These are phyloP conservation scores for Pleoardoris graminearum DNA, from an alignment of 2,329 filamentous ascomycete species.

Conservation along the genomic window DNA sequence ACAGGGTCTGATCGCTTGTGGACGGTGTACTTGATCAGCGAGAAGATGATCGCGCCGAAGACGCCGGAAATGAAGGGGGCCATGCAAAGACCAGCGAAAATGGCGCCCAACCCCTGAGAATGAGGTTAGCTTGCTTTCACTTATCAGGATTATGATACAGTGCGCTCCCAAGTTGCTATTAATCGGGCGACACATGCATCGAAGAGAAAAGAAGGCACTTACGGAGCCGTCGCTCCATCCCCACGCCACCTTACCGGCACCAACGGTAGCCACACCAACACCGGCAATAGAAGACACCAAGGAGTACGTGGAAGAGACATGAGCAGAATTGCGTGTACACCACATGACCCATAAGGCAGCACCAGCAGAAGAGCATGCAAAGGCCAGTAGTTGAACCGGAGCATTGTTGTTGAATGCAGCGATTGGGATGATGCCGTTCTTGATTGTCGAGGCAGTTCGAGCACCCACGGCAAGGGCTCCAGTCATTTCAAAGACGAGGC, in stretches of 20 bases:
- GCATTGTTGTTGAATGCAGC: conserved; percentile 51
- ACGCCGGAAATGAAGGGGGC: conserved; percentile 67
- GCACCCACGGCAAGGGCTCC: conserved; percentile 50
- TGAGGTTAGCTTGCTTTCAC: background rate
- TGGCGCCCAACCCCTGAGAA: conserved; percentile 63
- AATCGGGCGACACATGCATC: no score
- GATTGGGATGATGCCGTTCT: conserved; percentile 65
- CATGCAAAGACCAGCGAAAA: conserved; percentile 68
- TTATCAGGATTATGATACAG: no score
- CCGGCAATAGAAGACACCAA: conserved; percentile 54
- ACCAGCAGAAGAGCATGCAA: conserved; percentile 63
- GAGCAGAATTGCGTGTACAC: conserved; percentile 73
- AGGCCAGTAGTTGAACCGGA: conserved; percentile 57
- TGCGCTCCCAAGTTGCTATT: no score
- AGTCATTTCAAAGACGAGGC: conserved; percentile 52
- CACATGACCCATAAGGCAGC: conserved; percentile 78
- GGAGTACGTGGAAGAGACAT: conserved; percentile 62
- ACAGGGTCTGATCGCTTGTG: conserved; percentile 72
- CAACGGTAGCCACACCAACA: conserved; percentile 59
- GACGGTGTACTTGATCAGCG: conserved; percentile 71
- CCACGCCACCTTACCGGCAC: conserved; percentile 60
- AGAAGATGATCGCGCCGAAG: conserved; percentile 71
- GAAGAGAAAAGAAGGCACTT: background rate
- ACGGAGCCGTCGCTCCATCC: conserved; percentile 59
- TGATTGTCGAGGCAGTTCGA: conserved; percentile 72